Base-by-base conservation (phyloP, 2,329 filamentous ascomycete species). In the Sarocladium strictum region DNA sequence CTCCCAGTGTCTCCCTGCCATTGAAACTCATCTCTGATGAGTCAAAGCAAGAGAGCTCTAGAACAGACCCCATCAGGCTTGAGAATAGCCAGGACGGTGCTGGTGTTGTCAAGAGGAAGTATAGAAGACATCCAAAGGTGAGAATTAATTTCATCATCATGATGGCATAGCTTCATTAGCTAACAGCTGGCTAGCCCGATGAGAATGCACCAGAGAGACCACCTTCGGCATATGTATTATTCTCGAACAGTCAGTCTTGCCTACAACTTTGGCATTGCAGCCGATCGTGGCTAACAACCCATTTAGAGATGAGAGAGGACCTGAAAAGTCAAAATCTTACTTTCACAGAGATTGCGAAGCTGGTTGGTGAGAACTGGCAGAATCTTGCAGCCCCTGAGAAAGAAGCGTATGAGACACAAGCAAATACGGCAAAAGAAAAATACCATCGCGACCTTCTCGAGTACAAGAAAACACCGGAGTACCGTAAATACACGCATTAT, bases 331-430 rank as follows among this genome's bases (percentile, higher is more conserved):
- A 87, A 56, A 88, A 87, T 49, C 71, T 93, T 3, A 87, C 85
- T 1, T 94, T 94, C 62, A 91, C 88, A 1, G 88, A 92, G 63
- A 91, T 93, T 58, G 89, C 89, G 11, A 92, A 92, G 63, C 73
- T 90, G 1, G 89, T 92, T 1, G 89, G 89, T 6, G 88, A 93
- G 64, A 83, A 87, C 63, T 93, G 89, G 89, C 89, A 93, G 65
- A 85, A 82, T 53, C 70, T 93, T 9, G 75, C 81, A 2, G 76
- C 82, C 1, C 69, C 74, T 1, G 84, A 89, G 60, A 88, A 89
- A 63, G 88, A 90, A 63, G 76, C 79, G 0, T 93, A 81, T 61
- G 89, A 93, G 66, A 79, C 78, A 37, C 83, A 88, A 63, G 88
- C 89, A 23, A 84, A 85, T 56, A 70, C 78, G 15, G 85, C 86